Evolutionary conservation across 139 green algal species (phyloP).

Genomic region (Nannochloris sp.): DNA sequence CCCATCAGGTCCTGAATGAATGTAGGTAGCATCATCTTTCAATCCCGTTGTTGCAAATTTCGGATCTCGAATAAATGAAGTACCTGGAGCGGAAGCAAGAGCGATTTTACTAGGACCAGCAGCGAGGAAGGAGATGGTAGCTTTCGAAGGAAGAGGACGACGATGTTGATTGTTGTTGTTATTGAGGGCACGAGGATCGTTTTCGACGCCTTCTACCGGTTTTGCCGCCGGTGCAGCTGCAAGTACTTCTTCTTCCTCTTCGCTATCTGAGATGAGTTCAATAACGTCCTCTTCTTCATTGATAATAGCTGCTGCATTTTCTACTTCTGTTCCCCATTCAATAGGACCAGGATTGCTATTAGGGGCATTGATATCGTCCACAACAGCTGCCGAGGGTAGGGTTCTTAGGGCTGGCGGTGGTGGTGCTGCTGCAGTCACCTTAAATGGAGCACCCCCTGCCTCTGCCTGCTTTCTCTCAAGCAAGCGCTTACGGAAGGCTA

Average conservation of each 20-base stretch:
- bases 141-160: too few relatives aligned
- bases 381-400: not conserved
- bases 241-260: too few relatives aligned
- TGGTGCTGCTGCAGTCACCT: not conserved
- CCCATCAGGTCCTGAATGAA: conserved; percentile 24
- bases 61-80: conserved; percentile 13
- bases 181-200: not conserved
- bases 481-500: not conserved
- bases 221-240: too few relatives aligned
- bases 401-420: not conserved
- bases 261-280: not conserved
- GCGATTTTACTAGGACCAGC: conserved; percentile 1
- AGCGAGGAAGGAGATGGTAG: not conserved
- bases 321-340: not conserved
- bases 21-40: conserved; percentile 9
- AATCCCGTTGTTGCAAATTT: conserved; percentile 9
- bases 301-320: not conserved
- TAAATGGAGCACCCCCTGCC: not conserved
- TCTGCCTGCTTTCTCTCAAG: not conserved
- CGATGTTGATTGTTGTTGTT: not conserved
- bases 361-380: not conserved
- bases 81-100: conserved; percentile 7
- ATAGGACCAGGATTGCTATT: conserved; percentile 1
- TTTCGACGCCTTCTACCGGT: not conserved
- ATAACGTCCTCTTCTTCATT: not conserved